These are phyloP conservation scores for Adansonia gregorii DNA, from an alignment of 441 rosid species.

Conservation along the genomic window DNA sequence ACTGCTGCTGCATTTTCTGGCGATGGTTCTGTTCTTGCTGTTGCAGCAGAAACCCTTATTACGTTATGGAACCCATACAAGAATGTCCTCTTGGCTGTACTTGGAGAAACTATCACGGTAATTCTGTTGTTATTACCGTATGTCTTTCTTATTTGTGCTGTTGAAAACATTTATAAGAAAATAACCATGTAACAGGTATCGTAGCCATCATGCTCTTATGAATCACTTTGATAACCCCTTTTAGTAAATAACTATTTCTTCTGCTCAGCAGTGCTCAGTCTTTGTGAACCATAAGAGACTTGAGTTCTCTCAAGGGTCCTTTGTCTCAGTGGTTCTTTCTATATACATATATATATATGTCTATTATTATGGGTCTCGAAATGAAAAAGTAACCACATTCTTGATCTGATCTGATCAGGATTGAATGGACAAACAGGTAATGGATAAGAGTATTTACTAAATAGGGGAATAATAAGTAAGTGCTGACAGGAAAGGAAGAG, in stretches of 20 bases:
- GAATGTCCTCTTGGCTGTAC: slow-evolving; percentile 78
- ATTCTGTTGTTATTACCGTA: slow-evolving; percentile 27
- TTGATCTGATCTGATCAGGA: not conserved
- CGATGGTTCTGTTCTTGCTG: slow-evolving; percentile 96
- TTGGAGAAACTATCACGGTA: slow-evolving; percentile 76
- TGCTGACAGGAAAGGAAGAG: not conserved
- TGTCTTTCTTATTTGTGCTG: not conserved
- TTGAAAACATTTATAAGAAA: slow-evolving; percentile 6
- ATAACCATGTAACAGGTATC: not conserved
- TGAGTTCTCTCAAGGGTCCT: slow-evolving; percentile 11
- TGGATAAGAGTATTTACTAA: not conserved
- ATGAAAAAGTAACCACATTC: not conserved
- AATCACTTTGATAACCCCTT: not conserved
- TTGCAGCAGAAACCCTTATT: slow-evolving; percentile 87
- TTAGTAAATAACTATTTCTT: not conserved
- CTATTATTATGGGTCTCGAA: not conserved
- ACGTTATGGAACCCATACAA: slow-evolving; percentile 90
- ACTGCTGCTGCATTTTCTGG: slow-evolving; percentile 93
- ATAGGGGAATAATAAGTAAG: not conserved
- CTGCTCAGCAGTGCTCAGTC: not conserved
- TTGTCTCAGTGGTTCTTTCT: not conserved
- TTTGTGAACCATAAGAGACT: not conserved
- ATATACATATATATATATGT: not conserved
- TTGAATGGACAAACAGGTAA: not conserved
- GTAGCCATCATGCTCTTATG: slow-evolving; percentile 9